A percentile compares a stretch with the other conserved stretches of the same genome.
These are phyloP conservation scores for Phalaenopsis aphrodite DNA, from an alignment of 106 monocot species.

Conservation along the genomic window DNA sequence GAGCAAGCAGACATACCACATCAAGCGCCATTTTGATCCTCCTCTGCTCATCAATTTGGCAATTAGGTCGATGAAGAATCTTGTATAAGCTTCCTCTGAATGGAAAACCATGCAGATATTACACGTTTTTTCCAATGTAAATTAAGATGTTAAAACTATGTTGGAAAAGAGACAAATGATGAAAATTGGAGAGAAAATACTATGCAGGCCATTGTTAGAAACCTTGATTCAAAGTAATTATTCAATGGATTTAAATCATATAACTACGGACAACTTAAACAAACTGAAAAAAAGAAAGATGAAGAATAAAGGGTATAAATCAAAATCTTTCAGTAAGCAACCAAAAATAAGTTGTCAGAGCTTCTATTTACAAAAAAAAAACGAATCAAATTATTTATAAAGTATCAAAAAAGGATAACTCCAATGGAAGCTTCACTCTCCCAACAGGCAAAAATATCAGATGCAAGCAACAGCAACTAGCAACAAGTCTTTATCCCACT, in stretches of 20 bases:
- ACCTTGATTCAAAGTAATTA: neutral
- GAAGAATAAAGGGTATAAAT: neutral
- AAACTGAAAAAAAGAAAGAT: neutral
- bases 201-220: neutral
- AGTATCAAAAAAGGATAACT: neutral
- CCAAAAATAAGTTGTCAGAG: neutral
- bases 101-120: neutral
- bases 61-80: conserved; percentile 93
- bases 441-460: neutral
- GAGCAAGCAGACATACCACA: conserved; percentile 43
- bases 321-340: neutral
- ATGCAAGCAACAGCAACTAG: neutral
- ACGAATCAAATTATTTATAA: neutral
- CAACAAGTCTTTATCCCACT: no score
- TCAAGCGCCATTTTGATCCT: conserved; percentile 96
- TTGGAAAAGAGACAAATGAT: neutral
- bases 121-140: neutral
- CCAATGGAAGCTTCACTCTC: neutral
- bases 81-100: conserved; percentile 92
- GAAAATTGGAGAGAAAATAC: neutral
- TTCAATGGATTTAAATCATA: neutral
- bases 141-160: neutral
- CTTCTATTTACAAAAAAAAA: neutral
- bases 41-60: conserved; percentile 88
- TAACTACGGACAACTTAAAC: neutral